These are phyloP conservation scores for Rhinocladiella mackenziei DNA, from an alignment of 2,329 filamentous ascomycete species.

Conservation along the genomic window DNA sequence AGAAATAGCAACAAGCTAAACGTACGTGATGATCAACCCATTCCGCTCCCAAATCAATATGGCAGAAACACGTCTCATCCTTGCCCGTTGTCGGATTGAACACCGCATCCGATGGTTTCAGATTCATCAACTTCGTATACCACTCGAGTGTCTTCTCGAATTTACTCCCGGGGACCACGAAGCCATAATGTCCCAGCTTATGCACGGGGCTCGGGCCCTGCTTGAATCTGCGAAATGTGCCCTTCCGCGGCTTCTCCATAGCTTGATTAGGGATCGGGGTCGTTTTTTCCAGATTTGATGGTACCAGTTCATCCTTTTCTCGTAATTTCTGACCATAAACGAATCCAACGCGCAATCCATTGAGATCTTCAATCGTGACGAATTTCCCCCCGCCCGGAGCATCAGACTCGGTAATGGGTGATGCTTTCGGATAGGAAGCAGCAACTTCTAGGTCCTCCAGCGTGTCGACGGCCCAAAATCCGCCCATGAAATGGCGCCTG, in stretches of 20 bases:
- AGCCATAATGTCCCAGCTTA: slow-evolving; percentile 48
- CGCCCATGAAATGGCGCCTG: slow-evolving; percentile 18
- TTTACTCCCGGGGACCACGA: slow-evolving; percentile 34
- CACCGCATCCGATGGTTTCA: slow-evolving; percentile 45
- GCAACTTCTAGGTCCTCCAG: slow-evolving; percentile 16
- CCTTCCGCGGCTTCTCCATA: slow-evolving; percentile 35
- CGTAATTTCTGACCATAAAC: slow-evolving; percentile 24
- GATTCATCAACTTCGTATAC: slow-evolving; percentile 45
- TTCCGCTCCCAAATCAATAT: slow-evolving; percentile 47
- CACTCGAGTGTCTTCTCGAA: slow-evolving; percentile 39
- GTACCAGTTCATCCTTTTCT: slow-evolving; percentile 2
- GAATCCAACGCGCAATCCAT: slow-evolving; percentile 26
- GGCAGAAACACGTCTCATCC: slow-evolving; percentile 43
- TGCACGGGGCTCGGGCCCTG: slow-evolving; percentile 47
- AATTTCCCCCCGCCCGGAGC: slow-evolving; percentile 26
- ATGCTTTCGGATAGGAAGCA: slow-evolving; percentile 14
- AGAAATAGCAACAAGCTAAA: slow-evolving; percentile 31
- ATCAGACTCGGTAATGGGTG: slow-evolving; percentile 13
- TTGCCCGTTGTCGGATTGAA: slow-evolving; percentile 26
- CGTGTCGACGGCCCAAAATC: slow-evolving; percentile 20
- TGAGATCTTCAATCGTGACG: slow-evolving; percentile 26
- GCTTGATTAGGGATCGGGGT: slow-evolving; percentile 35
- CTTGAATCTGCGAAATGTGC: slow-evolving; percentile 40
- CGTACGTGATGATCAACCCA: slow-evolving; percentile 52
- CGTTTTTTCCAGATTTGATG: slow-evolving; percentile 10